phyloP scores from a whole-genome alignment of 2,329 filamentous ascomycete genomes.

The Phyllosticta paracitricarpa region DNA sequence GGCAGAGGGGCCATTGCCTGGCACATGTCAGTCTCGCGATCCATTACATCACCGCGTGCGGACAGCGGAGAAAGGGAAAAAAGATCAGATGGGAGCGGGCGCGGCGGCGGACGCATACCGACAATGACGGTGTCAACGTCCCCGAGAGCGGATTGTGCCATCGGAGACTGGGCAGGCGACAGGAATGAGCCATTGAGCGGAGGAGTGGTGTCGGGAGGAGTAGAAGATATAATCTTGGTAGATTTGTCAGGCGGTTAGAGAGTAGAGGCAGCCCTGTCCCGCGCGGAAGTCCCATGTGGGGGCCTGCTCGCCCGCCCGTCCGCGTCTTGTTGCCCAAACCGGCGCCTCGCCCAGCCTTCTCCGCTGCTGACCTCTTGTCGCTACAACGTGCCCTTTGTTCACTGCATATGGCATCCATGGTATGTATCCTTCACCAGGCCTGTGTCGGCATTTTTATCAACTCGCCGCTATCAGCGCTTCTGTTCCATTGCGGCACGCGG shows the following conservation, averaged over 20 bases:
- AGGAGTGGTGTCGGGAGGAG: not conserved
- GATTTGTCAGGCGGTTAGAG: constrained; percentile 11
- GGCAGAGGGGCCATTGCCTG: constrained; percentile 53
- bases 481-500: not conserved
- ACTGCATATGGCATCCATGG: not conserved
- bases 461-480: not conserved
- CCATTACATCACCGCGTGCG: constrained; percentile 16
- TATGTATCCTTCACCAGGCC: not conserved
- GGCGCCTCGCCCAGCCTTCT: constrained; percentile 1
- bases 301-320: not conserved
- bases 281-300: constrained; percentile 5
- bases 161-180: constrained; percentile 17
- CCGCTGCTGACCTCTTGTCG: constrained; percentile 1
- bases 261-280: not conserved
- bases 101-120: constrained; percentile 16
- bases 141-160: constrained; percentile 27
- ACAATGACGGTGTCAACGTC: constrained; percentile 32
- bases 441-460: not conserved
- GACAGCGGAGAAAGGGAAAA: constrained; percentile 5
- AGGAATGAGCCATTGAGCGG: constrained; percentile 3
- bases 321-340: constrained; percentile 3
- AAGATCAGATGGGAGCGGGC: not conserved
- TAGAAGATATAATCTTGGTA: constrained; percentile 1
- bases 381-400: not conserved
- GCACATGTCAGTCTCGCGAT: not conserved